Conservation (phyloP, 257 asterid genomes). For the Lantana camara region DNA sequence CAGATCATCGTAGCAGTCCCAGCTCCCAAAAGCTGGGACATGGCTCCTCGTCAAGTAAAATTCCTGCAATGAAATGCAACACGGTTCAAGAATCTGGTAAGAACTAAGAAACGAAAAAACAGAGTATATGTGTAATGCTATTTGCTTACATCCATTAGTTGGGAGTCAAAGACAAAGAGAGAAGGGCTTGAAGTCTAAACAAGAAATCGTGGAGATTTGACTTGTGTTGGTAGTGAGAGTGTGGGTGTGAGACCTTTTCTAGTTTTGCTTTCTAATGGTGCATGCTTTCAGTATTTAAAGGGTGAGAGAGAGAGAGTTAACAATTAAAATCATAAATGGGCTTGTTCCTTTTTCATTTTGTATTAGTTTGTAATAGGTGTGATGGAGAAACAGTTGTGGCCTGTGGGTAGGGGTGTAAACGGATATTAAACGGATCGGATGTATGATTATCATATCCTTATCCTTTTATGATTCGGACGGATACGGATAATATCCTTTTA, state of each 20-base stretch:
- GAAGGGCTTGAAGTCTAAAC: background rate
- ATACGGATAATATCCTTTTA: too few relatives aligned
- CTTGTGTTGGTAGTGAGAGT: conserved; percentile 12
- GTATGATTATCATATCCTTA: too few relatives aligned
- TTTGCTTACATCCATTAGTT: conserved; percentile 40
- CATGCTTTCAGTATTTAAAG: conserved; percentile 27
- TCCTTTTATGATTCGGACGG: too few relatives aligned
- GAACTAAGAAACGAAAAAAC: too few relatives aligned
- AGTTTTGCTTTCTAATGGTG: background rate
- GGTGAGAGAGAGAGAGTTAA: conserved; percentile 5
- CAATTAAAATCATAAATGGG: background rate
- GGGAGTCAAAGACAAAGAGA: background rate
- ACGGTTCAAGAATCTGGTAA: background rate
- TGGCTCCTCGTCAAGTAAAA: conserved; percentile 62
- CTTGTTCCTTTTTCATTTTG: background rate
- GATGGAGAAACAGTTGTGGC: conserved; percentile 18
- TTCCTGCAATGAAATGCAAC: conserved; percentile 37
- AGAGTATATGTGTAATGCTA: background rate
- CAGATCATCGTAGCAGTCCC: conserved; percentile 75
- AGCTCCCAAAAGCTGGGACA: conserved; percentile 89
- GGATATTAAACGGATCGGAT: too few relatives aligned
- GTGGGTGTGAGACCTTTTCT: conserved; percentile 8
- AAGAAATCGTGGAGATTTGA: conserved; percentile 16
- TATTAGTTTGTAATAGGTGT: conserved; percentile 22
- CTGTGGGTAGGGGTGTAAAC: too few relatives aligned